Evolutionary conservation across 1,284 basidiomycete genomes (phyloP).

Genomic region (Ceratorhiza oryzae-sativae): DNA sequence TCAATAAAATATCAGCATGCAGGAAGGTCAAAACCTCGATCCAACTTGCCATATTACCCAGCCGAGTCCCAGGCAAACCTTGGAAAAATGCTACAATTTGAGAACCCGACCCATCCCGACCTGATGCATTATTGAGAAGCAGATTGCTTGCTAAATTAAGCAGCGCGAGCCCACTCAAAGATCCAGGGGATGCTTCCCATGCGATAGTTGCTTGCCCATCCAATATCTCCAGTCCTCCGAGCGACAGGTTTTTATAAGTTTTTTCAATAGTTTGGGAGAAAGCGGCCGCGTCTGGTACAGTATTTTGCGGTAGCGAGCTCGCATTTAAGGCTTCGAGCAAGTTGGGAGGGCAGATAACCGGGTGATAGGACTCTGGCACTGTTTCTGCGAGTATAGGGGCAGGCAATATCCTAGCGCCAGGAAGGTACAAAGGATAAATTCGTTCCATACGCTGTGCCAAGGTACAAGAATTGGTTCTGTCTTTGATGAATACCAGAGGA

Average conservation of each 20-base stretch:
- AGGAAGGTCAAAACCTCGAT: neutral
- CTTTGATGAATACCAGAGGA: constrained; percentile 68
- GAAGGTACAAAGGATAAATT: constrained; percentile 58
- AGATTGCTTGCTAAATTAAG: constrained; percentile 74
- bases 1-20: neutral
- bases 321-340: constrained; percentile 56
- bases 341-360: constrained; percentile 57
- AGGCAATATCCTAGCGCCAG: constrained; percentile 53
- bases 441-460: constrained; percentile 50
- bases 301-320: constrained; percentile 7
- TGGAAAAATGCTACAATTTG: constrained; percentile 20
- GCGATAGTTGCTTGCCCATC: constrained; percentile 60
- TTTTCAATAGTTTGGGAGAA: constrained; percentile 61
- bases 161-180: constrained; percentile 62
- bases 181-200: constrained; percentile 67
- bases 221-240: constrained; percentile 70
- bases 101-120: neutral
- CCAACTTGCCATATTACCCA: constrained; percentile 17
- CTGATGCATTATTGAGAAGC: constrained; percentile 63
- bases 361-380: constrained; percentile 1
- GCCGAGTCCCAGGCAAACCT: constrained; percentile 26
- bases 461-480: constrained; percentile 60
- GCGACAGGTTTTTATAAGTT: constrained; percentile 58
- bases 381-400: constrained; percentile 37
- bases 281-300: constrained; percentile 55